Percentiles rank a stretch among this genome's conserved stretches.
These are phyloP conservation scores for Xylaria curta DNA, from an alignment of 495 filamentous ascomycete genomes.

Conservation along the genomic window DNA sequence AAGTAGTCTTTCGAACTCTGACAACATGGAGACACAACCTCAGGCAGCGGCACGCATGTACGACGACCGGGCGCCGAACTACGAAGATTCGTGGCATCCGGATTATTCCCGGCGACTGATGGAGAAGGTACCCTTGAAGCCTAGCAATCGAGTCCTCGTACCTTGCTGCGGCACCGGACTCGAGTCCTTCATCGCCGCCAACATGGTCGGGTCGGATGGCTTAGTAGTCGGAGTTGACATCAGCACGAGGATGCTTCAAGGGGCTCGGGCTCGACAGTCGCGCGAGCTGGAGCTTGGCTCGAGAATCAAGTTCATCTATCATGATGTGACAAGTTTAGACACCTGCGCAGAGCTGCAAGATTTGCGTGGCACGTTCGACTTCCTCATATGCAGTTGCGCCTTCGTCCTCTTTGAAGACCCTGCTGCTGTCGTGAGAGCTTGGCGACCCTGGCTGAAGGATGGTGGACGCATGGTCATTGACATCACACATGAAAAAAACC, in stretches of 20 bases:
- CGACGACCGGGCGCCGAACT: neutral
- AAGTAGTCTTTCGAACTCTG: neutral
- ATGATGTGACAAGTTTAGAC: neutral
- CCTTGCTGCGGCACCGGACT: neutral
- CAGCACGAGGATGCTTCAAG: neutral
- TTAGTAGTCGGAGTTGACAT: neutral
- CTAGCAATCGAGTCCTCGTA: neutral
- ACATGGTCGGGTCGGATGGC: neutral
- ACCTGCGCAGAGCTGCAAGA: neutral
- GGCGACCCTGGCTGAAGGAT: neutral
- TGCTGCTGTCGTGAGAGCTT: neutral
- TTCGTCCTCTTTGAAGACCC: neutral
- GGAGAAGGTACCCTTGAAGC: neutral
- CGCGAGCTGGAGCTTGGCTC: neutral
- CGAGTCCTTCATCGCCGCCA: neutral
- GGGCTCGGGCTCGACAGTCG: neutral
- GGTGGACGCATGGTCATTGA: constrained; percentile 4
- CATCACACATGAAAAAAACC: neutral
- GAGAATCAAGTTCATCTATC: neutral
- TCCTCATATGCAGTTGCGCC: neutral
- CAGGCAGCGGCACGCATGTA: constrained; percentile 5
- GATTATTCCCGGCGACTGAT: neutral
- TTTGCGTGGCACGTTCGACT: neutral
- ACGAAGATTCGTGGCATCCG: constrained; percentile 4
- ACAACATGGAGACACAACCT: neutral